Percentiles rank a stretch among this genome's conserved stretches.
These are phyloP conservation scores for Backusella parvicylindrica DNA, from an alignment of 192 early-diverging fungal species.

Conservation along the genomic window DNA sequence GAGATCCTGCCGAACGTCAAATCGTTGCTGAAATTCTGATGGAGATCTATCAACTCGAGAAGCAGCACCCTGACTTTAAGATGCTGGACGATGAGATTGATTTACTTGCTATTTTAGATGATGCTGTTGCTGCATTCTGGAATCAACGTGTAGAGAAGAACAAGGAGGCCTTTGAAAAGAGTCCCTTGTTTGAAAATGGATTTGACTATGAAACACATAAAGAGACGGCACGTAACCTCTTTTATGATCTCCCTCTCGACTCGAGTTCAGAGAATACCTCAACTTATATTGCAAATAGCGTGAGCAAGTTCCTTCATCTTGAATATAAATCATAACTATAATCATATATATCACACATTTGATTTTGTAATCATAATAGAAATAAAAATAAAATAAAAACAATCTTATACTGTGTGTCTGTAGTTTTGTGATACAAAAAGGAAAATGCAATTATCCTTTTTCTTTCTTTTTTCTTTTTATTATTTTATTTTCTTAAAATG, in stretches of 20 bases:
- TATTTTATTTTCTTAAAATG: neutral
- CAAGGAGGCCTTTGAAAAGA: slow-evolving; percentile 14
- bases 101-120: slow-evolving; percentile 56
- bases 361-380: no score
- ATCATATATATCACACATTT: neutral
- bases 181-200: slow-evolving; percentile 21
- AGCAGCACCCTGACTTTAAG: slow-evolving; percentile 59
- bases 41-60: slow-evolving; percentile 62
- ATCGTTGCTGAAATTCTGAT: slow-evolving; percentile 69
- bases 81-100: slow-evolving; percentile 51
- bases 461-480: neutral
- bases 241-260: slow-evolving; percentile 71
- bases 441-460: neutral
- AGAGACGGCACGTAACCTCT: slow-evolving; percentile 60
- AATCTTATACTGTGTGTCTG: no score
- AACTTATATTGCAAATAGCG: slow-evolving; percentile 55
- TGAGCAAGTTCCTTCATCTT: slow-evolving; percentile 28
- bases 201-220: slow-evolving; percentile 59
- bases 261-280: slow-evolving; percentile 64
- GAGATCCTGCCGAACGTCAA: slow-evolving; percentile 81
- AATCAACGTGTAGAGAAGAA: slow-evolving; percentile 58
- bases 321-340: neutral
- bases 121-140: slow-evolving; percentile 71
- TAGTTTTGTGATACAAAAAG: no score
- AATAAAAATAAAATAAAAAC: no score